A percentile compares a stretch with the other conserved stretches of the same genome.
Evolutionary conservation across 2,329 filamentous ascomycete genomes (phyloP).

Genomic region (Colletotrichum zoysiae): DNA sequence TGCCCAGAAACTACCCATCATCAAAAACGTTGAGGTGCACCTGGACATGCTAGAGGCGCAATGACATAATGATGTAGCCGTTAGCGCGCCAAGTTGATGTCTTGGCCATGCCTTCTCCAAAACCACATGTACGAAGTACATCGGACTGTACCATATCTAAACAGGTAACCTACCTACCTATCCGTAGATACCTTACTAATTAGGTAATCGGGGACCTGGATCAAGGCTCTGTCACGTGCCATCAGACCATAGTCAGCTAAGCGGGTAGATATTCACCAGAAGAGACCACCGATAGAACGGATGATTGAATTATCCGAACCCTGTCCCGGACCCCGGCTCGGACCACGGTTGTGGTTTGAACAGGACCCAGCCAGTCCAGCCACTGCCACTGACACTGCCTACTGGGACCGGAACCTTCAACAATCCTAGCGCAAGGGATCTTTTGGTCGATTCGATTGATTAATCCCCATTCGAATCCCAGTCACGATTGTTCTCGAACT

Average conservation of each 20-base stretch:
- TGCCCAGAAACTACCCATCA: background rate
- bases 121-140: background rate
- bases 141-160: too few species aligned
- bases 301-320: slow-evolving; percentile 7
- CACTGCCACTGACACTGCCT: slow-evolving; percentile 13
- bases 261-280: too few species aligned
- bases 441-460: slow-evolving; percentile 17
- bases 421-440: slow-evolving; percentile 31
- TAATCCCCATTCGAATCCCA: background rate
- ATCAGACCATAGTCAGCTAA: fast-evolving
- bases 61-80: slow-evolving; percentile 25
- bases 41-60: background rate
- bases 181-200: background rate
- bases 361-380: slow-evolving; percentile 16
- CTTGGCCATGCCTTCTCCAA: background rate
- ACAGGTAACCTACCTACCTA: too few species aligned
- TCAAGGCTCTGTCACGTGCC: background rate
- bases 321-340: slow-evolving; percentile 18
- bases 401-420: slow-evolving; percentile 27
- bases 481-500: slow-evolving; percentile 3
- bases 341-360: slow-evolving; percentile 16
- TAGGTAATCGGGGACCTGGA: background rate
- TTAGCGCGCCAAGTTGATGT: background rate
- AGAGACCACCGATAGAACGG: background rate
- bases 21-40: background rate